Evolutionary conservation across 2,329 filamentous ascomycete species (phyloP).

Genomic region (Phoma sp.): DNA sequence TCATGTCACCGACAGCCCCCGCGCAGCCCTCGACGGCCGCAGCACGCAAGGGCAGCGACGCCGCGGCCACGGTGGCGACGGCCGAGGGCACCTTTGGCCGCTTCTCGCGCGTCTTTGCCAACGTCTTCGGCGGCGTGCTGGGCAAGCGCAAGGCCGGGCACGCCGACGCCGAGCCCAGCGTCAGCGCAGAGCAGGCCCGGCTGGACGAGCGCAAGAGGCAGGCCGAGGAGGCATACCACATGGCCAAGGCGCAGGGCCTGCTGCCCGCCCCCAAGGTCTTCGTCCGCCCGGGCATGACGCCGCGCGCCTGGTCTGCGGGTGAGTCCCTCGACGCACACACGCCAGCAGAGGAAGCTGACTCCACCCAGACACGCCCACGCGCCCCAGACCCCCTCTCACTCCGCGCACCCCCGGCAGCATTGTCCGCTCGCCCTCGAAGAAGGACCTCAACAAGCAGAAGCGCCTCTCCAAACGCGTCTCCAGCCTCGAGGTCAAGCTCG

Average conservation of each 20-base stretch:
- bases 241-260: slow-evolving; percentile 43
- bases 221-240: slow-evolving; percentile 41
- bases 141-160: slow-evolving; percentile 42
- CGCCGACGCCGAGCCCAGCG: slow-evolving; percentile 26
- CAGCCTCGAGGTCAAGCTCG: slow-evolving; percentile 65
- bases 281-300: slow-evolving; percentile 30
- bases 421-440: slow-evolving; percentile 59
- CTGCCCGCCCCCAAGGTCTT: slow-evolving; percentile 43
- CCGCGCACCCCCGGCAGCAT: slow-evolving; percentile 41
- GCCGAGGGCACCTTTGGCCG: slow-evolving; percentile 37
- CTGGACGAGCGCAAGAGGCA: slow-evolving; percentile 37
- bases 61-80: slow-evolving; percentile 8
- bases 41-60: slow-evolving; percentile 3
- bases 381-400: slow-evolving; percentile 2
- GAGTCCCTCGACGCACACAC: not conserved
- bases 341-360: not conserved
- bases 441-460: slow-evolving; percentile 63
- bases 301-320: slow-evolving; percentile 13
- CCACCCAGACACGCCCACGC: not conserved
- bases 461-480: slow-evolving; percentile 66
- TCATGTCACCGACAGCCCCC: not conserved
- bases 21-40: not conserved
- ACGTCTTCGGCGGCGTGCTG: slow-evolving; percentile 33
- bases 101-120: slow-evolving; percentile 35
- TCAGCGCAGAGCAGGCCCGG: slow-evolving; percentile 19